Evolutionary conservation across 2,329 filamentous ascomycete genomes (phyloP), one percentile per base, ranked within the genome.

Genomic region (Trichoderma arundinaceum): DNA sequence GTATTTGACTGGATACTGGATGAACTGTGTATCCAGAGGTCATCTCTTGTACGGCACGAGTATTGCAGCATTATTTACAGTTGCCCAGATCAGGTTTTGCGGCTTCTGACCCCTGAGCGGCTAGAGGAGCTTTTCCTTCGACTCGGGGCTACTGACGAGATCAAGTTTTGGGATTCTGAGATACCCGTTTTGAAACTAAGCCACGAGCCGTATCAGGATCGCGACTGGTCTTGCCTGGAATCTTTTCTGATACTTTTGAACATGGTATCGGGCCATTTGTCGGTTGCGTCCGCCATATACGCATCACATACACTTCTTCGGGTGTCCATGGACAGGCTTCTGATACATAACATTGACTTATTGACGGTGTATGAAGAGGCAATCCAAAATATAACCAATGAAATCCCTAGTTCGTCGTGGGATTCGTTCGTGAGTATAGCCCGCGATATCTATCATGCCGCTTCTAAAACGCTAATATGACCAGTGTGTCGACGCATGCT

Each of bases 1-100:
- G 72, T 92, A 1, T 82, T 92, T 57, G 71, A 83, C 15, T 94
- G 91, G 90, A 79, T 92, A 3, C 72, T 90, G 6, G 77, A 85
- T 57, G 83, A 88, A 77, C 78, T 88, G 22, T 85, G 83, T 63
- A 73, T 79, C 1, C 87, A 91, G 70, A 76, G 78, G 46, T 83
- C 84, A 38, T 78, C 81, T 48, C 80, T 85, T 51, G 74, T 92
- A 48, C 83, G 87, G 57, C 75, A 82, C 63, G 85, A 88, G 66
- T 92, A 92, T 73, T 79, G 83, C 63, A 82, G 83, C 51, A 75
- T 92, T 4, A 77, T 85, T 60, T 77, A 80, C 39, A 73, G 78
- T 57, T 82, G 80, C 57, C 68, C 75, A 0, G 77, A 81, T 22
- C 81, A 85, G 57, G 74, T 82, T 7, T 68, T 74, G 28, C 77